Conservation (phyloP, 1,284 basidiomycete genomes). For the Apiotrichum gracile region DNA sequence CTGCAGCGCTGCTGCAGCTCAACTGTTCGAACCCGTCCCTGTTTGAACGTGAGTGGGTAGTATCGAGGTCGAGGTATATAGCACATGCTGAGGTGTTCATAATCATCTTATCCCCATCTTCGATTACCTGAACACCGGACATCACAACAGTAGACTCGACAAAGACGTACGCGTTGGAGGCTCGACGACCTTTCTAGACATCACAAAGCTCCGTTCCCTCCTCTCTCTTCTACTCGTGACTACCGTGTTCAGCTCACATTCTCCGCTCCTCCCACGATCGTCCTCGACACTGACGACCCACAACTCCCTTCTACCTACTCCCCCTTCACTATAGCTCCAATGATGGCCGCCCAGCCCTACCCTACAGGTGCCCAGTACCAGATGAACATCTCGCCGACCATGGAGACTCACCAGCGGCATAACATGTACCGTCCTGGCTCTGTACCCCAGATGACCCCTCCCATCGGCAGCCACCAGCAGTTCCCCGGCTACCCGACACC, state of each 20-base stretch:
- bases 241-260: too few species aligned
- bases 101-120: neutral
- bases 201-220: too few species aligned
- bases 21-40: neutral
- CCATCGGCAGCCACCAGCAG: neutral
- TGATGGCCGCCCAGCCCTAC: slow-evolving; percentile 16
- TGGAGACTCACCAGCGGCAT: slow-evolving; percentile 5
- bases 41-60: neutral
- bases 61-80: neutral
- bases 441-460: neutral
- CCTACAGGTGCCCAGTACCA: slow-evolving; percentile 5
- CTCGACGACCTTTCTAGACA: too few species aligned
- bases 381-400: neutral
- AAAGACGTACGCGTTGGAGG: neutral
- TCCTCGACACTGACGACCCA: neutral
- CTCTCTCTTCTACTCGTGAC: too few species aligned
- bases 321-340: neutral
- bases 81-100: neutral
- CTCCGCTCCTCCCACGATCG: neutral
- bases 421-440: slow-evolving; percentile 9
- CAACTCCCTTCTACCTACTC: neutral
- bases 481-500: neutral
- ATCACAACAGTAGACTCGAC: neutral
- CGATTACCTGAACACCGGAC: neutral
- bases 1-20: neutral